A percentile compares a stretch with the other conserved stretches of the same genome.
Conservation (phyloP, 257 asterid species). For the Orobanche coerulescens region DNA sequence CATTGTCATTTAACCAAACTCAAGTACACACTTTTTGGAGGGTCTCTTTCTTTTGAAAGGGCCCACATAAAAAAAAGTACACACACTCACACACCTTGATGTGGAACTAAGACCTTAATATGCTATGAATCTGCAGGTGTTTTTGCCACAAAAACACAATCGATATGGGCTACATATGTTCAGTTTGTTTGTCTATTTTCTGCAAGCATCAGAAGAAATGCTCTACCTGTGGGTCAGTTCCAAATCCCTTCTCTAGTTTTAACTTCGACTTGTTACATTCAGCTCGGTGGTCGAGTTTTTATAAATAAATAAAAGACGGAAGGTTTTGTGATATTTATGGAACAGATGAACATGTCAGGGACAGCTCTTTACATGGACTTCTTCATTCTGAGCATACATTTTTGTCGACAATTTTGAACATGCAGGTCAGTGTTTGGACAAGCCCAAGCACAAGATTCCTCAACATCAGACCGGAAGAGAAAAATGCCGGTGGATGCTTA, state of each 20-base stretch:
- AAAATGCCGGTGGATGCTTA: constrained; percentile 29
- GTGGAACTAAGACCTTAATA: background rate
- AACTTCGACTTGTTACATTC: background rate
- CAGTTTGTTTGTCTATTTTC: constrained; percentile 87
- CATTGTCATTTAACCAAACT: too few relatives aligned
- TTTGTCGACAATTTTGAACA: background rate
- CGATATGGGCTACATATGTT: constrained; percentile 90
- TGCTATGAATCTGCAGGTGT: constrained; percentile 43
- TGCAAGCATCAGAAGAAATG: constrained; percentile 87
- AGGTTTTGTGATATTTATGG: background rate
- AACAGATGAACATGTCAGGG: background rate
- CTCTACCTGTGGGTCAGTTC: constrained; percentile 86
- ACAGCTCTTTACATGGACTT: background rate
- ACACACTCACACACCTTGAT: too few relatives aligned
- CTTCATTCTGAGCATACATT: background rate
- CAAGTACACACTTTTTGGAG: too few relatives aligned
- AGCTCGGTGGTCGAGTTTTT: background rate
- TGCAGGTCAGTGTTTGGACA: constrained; percentile 68
- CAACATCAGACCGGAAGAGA: constrained; percentile 37
- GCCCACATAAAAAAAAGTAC: too few relatives aligned
- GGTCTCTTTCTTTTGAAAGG: too few relatives aligned
- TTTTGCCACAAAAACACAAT: constrained; percentile 94
- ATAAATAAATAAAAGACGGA: too few relatives aligned
- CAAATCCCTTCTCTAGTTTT: constrained; percentile 6
- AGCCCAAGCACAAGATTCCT: constrained; percentile 43